Base-by-base conservation (phyloP, 228 moss, liverwort and hornwort species). In the Sphagnum fallax region DNA sequence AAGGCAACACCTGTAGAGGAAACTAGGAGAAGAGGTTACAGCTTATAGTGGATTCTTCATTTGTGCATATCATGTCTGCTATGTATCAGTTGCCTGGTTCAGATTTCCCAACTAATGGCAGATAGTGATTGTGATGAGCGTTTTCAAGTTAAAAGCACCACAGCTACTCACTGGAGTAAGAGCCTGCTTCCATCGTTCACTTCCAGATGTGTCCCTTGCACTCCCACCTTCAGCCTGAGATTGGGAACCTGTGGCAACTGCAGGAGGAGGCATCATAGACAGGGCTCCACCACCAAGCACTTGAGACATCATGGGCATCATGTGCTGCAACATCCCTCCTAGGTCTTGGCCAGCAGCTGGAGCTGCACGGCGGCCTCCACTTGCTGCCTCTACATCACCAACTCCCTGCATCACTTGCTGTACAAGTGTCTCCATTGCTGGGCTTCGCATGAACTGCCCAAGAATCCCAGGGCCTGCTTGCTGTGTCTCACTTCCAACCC, bases 241-340 rank as follows among this genome's bases (percentile, higher is more conserved):
- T 74, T 89, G 75, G 49, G 72, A 73, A 75, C 80, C 78, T 4
- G 77, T 69, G 52, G 87, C 79, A 50, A 62, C 71, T 65, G 82
- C 52, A 69, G 79, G 65, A 62, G 81, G 87, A 66, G 82, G 87
- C 65, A 73, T 81, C 64, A 80, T 72, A 69, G 68, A 80, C 49
- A 87, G 53, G 6, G 87, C 61, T 70, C 80, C 87, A 74, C 88
- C 76, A 57, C 74, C 85, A 65, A 98, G 77, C 90, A 98, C 89
- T 78, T 94, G 98, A 53, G 94, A 87, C 47, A 98, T 82, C 49
- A 92, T 92, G 18, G 92, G 98, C 70, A 98, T 76, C 89, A 98
- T 83, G 50, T 93, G 97, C 68, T 93, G 91, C 81, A 93, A 55
- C 69, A 90, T 87, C 4, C 88, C 85, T 32, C 85, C 74, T 53